Evolutionary conservation across 352 stramenopile genomes (phyloP).

Genomic region (Phytopythium kandeliae): DNA sequence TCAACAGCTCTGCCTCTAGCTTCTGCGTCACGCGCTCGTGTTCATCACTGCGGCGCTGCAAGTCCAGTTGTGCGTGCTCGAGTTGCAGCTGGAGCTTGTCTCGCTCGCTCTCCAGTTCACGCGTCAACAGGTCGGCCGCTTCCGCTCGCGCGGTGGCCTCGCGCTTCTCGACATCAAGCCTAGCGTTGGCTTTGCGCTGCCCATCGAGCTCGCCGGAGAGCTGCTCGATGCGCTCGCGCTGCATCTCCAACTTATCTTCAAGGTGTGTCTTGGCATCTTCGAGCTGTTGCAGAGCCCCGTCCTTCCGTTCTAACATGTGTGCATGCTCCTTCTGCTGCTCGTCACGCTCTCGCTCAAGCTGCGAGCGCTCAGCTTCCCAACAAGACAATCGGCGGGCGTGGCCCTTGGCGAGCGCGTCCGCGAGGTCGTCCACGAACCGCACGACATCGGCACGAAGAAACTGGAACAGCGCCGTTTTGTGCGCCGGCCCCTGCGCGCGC

Average conservation of each 20-base stretch:
- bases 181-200: slow-evolving; percentile 17
- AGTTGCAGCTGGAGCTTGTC: slow-evolving; percentile 46
- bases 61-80: slow-evolving; percentile 32
- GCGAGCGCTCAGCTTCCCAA: slow-evolving; percentile 21
- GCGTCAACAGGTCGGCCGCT: slow-evolving; percentile 13
- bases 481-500: slow-evolving; percentile 51
- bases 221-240: slow-evolving; percentile 32
- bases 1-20: slow-evolving; percentile 29
- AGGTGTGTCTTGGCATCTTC: slow-evolving; percentile 37
- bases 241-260: slow-evolving; percentile 49
- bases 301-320: slow-evolving; percentile 38
- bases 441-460: slow-evolving; percentile 57
- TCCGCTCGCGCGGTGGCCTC: slow-evolving; percentile 24
- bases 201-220: slow-evolving; percentile 28
- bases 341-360: slow-evolving; percentile 31
- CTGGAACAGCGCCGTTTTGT: slow-evolving; percentile 62
- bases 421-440: slow-evolving; percentile 43
- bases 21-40: slow-evolving; percentile 28
- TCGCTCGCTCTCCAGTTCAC: slow-evolving; percentile 37
- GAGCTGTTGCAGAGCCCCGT: slow-evolving; percentile 36
- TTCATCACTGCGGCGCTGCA: slow-evolving; percentile 27
- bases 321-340: slow-evolving; percentile 36
- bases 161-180: slow-evolving; percentile 34
- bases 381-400: slow-evolving; percentile 16
- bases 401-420: slow-evolving; percentile 26